These are phyloP conservation scores for Diphasiastrum complanatum DNA, from an alignment of 83 land plant genomes.

Conservation along the genomic window DNA sequence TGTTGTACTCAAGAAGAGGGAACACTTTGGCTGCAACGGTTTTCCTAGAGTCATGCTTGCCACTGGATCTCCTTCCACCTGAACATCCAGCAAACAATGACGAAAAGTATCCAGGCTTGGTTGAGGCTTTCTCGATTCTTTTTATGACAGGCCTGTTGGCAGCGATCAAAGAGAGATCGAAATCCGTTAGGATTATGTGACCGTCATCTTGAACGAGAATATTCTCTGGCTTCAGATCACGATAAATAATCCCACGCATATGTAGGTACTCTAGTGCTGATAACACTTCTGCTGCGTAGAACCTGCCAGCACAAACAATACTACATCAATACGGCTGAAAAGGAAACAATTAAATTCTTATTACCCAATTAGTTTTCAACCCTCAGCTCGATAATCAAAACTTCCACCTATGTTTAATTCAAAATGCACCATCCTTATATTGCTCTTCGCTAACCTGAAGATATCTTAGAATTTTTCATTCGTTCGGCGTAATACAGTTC, in stretches of 20 bases:
- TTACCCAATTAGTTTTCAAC: too few relatives aligned
- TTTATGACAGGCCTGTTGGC: neutral
- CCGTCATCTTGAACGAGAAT: constrained; percentile 8
- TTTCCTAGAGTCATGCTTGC: neutral
- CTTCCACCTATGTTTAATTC: too few relatives aligned
- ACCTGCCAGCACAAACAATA: neutral
- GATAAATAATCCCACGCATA: neutral
- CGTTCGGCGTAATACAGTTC: too few relatives aligned
- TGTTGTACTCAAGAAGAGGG: neutral
- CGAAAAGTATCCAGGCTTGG: neutral
- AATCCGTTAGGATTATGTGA: constrained; percentile 14
- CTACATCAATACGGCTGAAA: neutral
- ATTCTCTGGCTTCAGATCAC: constrained; percentile 12
- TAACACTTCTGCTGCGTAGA: constrained; percentile 11
- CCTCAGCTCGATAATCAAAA: too few relatives aligned
- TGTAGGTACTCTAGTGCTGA: constrained; percentile 9
- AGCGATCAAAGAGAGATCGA: constrained; percentile 3
- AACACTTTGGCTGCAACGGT: neutral
- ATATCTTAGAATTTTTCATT: too few relatives aligned
- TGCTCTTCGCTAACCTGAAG: too few relatives aligned
- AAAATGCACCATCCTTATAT: too few relatives aligned
- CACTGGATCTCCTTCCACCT: neutral
- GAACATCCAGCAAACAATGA: neutral
- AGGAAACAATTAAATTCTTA: too few relatives aligned
- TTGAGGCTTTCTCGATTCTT: neutral